Percentiles rank a stretch among this genome's conserved stretches.
phyloP scores from a whole-genome alignment of 1,284 basidiomycete species.

The Chalciporus sp. region DNA sequence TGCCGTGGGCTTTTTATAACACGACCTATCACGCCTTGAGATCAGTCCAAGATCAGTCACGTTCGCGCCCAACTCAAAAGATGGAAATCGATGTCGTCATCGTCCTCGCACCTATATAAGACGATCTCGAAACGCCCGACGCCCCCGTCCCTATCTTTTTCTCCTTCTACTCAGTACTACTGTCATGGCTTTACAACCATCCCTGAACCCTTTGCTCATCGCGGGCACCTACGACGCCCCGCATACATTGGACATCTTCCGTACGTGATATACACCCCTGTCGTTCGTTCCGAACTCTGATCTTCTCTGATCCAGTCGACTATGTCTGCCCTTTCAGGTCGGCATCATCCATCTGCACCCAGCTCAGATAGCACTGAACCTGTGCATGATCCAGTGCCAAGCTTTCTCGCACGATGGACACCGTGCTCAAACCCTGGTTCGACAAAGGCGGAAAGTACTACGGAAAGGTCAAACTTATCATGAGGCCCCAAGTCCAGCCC shows the following conservation, averaged over 20 bases:
- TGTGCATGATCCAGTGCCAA: constrained; percentile 52
- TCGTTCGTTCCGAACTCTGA: not conserved
- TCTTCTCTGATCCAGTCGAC: constrained; percentile 57
- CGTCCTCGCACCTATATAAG: not conserved
- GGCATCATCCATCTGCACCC: not conserved
- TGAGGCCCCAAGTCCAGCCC: constrained; percentile 82
- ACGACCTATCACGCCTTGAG: not conserved
- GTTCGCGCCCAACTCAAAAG: not conserved
- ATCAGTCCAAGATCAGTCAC: not conserved
- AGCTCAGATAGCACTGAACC: constrained; percentile 1
- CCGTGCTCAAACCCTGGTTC: constrained; percentile 60
- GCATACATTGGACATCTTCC: constrained; percentile 85
- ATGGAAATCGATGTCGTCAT: constrained; percentile 3
- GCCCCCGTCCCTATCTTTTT: not conserved
- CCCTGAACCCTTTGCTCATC: constrained; percentile 72
- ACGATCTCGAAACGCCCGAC: not conserved
- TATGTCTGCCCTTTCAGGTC: constrained; percentile 88
- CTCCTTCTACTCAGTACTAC: not conserved
- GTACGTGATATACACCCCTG: constrained; percentile 41
- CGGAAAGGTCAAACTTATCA: constrained; percentile 78
- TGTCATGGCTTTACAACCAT: constrained; percentile 82
- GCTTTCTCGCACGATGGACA: constrained; percentile 59
- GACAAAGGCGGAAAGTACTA: constrained; percentile 67
- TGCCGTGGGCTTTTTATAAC: not conserved
- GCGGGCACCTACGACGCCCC: constrained; percentile 66